Evolutionary conservation across 495 filamentous ascomycete species (phyloP).

Genomic region (Podospora bellae-mahoneyi): DNA sequence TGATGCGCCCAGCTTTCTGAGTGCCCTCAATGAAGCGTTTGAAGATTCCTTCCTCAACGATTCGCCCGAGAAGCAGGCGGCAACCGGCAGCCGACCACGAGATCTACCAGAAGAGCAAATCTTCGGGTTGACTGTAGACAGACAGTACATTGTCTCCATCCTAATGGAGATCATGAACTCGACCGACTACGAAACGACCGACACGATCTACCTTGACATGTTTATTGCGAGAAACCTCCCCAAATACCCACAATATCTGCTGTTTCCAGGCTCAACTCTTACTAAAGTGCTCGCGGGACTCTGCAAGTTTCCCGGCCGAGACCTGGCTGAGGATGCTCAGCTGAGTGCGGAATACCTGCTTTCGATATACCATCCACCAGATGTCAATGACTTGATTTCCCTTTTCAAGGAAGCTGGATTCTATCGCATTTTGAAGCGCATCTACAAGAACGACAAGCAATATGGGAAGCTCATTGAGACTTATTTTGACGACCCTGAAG

Average conservation of each 20-base stretch:
- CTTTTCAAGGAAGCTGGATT: conserved; percentile 78
- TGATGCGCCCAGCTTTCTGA: conserved; percentile 86
- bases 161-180: conserved; percentile 82
- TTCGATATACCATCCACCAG: conserved; percentile 86
- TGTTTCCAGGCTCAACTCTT: conserved; percentile 79
- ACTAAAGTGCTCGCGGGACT: conserved; percentile 77
- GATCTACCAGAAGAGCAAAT: conserved; percentile 59
- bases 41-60: conserved; percentile 92
- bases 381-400: conserved; percentile 69
- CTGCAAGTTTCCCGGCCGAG: conserved; percentile 75
- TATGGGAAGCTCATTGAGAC: conserved; percentile 73
- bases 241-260: conserved; percentile 93
- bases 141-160: conserved; percentile 87
- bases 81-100: conserved; percentile 48
- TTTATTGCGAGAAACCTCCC: conserved; percentile 94
- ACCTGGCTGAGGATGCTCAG: conserved; percentile 90
- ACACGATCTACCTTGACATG: conserved; percentile 95
- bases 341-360: conserved; percentile 92
- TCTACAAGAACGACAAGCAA: conserved; percentile 75
- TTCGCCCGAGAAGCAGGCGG: conserved; percentile 50
- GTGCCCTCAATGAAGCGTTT: conserved; percentile 94
- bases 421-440: conserved; percentile 88
- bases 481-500: conserved; percentile 81
- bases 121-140: conserved; percentile 71
- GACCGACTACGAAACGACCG: conserved; percentile 65